Evolutionary conservation across 768 basidiomycete genomes (phyloP), one percentile per base, ranked within the genome.

Genomic region (Pluteus cervinus): DNA sequence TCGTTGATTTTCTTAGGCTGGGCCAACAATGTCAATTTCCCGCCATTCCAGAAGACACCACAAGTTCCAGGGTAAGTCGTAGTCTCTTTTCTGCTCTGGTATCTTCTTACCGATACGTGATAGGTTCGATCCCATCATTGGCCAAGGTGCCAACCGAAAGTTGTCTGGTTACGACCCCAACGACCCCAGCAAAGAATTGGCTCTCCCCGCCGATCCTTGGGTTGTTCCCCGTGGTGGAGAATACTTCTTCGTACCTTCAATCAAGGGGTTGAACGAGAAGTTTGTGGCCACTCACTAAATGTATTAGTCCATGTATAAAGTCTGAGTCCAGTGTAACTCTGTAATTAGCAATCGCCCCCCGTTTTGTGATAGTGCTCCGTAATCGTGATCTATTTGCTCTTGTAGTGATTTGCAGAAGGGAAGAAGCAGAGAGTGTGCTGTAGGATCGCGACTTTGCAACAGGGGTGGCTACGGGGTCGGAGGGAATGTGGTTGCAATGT

Each of bases 181-280:
- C 32, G 41, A 49, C 33, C 46, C 60, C 10, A 20, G 55, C 34
- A 45, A 43, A n/a, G 47, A 50, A 31, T 52, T 61, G 36, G 43
- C 53, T 12, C 57, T 63, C 37, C 61, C 60, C 6, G 29, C 26
- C 18, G 52, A 54, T 20, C n/a, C n/a, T n/a, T 72, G 68, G 42
- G 57, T 75, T 32, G 48, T 63, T 23, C 58, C 73, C 29, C 62
- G 66, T 16, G 69, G 74, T 26, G 71, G 74, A 39, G 74, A 71
- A 45, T 74, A 73, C 48, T 75, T 74, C 53, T 75, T 74, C 53
- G 54, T 64, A 4, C 75, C 73, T 1, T 69, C 70, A 15, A 51
- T 74, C 37, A 64, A 64, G 23, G 67, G 62, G 7, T 54, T 76
- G 51, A 65, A 60, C 53, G 56, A 57, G 10, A 62, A n/a, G n/a